A percentile compares a stretch with the other conserved stretches of the same genome.
Evolutionary conservation across 371 early-diverging fungal genomes (phyloP).

Genomic region (Mucor irregularis): DNA sequence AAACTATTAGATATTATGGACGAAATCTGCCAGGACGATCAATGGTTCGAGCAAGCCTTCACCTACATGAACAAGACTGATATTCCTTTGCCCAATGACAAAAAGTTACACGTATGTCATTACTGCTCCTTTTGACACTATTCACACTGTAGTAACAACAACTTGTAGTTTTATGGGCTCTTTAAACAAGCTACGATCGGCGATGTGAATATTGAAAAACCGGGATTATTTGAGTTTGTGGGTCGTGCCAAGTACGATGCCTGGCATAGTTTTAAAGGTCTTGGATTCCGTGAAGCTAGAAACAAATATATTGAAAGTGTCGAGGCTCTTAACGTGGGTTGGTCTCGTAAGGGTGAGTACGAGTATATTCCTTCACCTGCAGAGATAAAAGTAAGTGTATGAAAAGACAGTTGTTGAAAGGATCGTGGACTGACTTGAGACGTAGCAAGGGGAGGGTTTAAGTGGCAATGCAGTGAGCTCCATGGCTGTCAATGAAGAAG

Average conservation of each 20-base stretch:
- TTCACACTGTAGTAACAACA: not conserved
- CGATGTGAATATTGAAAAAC: constrained; percentile 36
- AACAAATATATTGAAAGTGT: constrained; percentile 36
- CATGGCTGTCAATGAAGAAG: constrained; percentile 24
- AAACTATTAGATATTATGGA: constrained; percentile 4
- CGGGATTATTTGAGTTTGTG: constrained; percentile 48
- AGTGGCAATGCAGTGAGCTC: constrained; percentile 31
- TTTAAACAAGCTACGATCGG: constrained; percentile 54
- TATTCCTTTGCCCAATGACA: constrained; percentile 35
- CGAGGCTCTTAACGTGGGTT: constrained; percentile 38
- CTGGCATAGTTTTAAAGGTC: constrained; percentile 37
- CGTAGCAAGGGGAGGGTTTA: constrained; percentile 7
- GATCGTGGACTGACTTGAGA: too few relatives aligned
- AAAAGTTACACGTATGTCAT: constrained; percentile 38
- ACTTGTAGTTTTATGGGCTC: constrained; percentile 41
- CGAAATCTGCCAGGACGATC: constrained; percentile 28
- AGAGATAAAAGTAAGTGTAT: constrained; percentile 11
- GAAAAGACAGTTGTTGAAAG: not conserved
- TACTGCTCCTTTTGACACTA: not conserved
- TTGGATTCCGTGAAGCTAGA: constrained; percentile 28
- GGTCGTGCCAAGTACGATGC: constrained; percentile 56
- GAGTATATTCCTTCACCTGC: constrained; percentile 22
- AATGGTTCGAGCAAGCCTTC: constrained; percentile 47
- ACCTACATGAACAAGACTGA: constrained; percentile 35
- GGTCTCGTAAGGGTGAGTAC: constrained; percentile 45